Conservation (phyloP, 371 early-diverging fungal species). For the Zancudomyces culisetae region DNA sequence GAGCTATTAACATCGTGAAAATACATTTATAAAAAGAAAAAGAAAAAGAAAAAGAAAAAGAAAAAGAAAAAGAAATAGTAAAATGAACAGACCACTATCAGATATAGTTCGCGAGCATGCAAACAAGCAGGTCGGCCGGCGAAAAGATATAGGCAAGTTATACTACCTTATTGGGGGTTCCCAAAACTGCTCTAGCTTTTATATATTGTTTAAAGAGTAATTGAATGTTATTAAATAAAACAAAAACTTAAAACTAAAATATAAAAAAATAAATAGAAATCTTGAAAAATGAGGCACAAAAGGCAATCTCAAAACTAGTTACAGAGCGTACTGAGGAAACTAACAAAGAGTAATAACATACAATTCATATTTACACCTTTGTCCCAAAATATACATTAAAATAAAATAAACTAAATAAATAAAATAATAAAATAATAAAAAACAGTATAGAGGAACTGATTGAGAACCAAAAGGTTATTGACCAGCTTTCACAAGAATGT, state of each 20-base stretch:
- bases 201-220: neutral
- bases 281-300: neutral
- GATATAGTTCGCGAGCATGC: neutral
- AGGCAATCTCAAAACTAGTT: neutral
- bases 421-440: no score
- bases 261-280: neutral
- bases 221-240: neutral
- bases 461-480: constrained; percentile 16
- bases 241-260: neutral
- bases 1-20: neutral
- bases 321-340: no score
- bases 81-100: neutral
- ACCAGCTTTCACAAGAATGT: constrained; percentile 14
- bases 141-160: neutral
- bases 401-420: no score
- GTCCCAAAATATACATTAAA: no score
- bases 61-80: no score
- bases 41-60: no score
- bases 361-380: no score
- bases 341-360: neutral
- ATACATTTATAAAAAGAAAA: no score
- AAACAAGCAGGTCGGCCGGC: neutral
- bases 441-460: constrained; percentile 3
- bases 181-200: neutral
- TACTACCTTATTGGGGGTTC: neutral